These are phyloP conservation scores for Dacryopinax spathularia DNA, from an alignment of 768 basidiomycete species.

Conservation along the genomic window DNA sequence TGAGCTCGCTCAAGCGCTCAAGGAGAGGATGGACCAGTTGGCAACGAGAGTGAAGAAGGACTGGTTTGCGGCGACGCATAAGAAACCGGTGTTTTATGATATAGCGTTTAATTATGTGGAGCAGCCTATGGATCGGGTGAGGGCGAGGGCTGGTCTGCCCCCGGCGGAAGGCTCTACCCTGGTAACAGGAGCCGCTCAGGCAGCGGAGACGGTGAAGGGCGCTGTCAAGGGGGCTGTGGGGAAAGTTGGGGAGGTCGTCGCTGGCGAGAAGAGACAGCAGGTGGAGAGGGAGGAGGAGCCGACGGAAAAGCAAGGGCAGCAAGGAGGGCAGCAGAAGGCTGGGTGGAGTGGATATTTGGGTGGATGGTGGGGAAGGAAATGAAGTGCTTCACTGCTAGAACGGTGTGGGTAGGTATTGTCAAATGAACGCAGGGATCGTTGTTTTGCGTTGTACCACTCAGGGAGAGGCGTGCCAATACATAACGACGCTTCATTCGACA, in stretches of 20 bases:
- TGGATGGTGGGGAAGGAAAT: constrained; percentile 58
- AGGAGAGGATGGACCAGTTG: constrained; percentile 35
- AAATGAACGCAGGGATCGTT: no score
- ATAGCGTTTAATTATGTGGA: constrained; percentile 86
- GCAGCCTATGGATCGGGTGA: constrained; percentile 64
- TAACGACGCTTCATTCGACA: no score
- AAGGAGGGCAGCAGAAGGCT: constrained; percentile 27
- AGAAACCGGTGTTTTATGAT: constrained; percentile 87
- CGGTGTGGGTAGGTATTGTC: background rate
- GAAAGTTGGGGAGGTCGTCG: no score
- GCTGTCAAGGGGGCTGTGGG: constrained; percentile 42
- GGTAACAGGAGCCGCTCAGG: constrained; percentile 14
- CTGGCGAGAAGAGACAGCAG: constrained; percentile 2
- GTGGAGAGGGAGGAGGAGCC: constrained; percentile 17
- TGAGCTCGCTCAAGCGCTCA: constrained; percentile 37
- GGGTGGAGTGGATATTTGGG: constrained; percentile 57
- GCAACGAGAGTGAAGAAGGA: constrained; percentile 46
- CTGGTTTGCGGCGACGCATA: constrained; percentile 56
- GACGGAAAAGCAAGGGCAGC: background rate
- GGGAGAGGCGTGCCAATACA: no score
- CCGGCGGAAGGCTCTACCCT: constrained; percentile 17
- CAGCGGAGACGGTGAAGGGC: constrained; percentile 33
- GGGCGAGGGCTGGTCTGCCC: constrained; percentile 54
- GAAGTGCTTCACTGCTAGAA: background rate
- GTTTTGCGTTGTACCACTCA: no score